phyloP scores from a whole-genome alignment of 305 asterid genomes.

The Stenogyne calaminthoides region DNA sequence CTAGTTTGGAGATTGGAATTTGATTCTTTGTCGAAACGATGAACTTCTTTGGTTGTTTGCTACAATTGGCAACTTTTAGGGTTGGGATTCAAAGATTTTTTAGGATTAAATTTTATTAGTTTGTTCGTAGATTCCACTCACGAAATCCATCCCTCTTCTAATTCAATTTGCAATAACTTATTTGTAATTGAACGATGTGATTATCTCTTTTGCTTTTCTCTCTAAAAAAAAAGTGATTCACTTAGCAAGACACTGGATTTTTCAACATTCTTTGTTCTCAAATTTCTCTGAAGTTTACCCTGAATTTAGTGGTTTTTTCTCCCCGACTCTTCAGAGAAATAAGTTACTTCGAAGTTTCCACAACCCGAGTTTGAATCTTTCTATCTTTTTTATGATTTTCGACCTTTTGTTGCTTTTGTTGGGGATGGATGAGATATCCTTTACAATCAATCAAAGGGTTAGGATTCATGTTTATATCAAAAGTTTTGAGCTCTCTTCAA shows the following conservation, averaged over 20 bases:
- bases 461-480: no score
- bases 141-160: slow-evolving; percentile 18
- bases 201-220: slow-evolving; percentile 28
- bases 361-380: no score
- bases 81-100: slow-evolving; percentile 54
- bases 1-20: slow-evolving; percentile 26
- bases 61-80: slow-evolving; percentile 71
- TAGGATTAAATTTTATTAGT: slow-evolving; percentile 13
- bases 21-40: slow-evolving; percentile 34
- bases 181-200: slow-evolving; percentile 31
- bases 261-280: slow-evolving; percentile 4
- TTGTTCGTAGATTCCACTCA: slow-evolving; percentile 25
- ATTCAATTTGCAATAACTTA: slow-evolving; percentile 13
- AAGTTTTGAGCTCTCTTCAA: no score
- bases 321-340: no score
- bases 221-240: not conserved
- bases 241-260: not conserved
- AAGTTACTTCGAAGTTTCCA: no score
- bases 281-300: slow-evolving; percentile 4
- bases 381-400: no score
- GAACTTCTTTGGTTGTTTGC: slow-evolving; percentile 72
- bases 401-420: no score
- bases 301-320: no score
- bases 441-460: no score
- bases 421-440: no score